These are phyloP conservation scores for Carex scoparia DNA, from an alignment of 176 grass and related monocot species.

Conservation along the genomic window DNA sequence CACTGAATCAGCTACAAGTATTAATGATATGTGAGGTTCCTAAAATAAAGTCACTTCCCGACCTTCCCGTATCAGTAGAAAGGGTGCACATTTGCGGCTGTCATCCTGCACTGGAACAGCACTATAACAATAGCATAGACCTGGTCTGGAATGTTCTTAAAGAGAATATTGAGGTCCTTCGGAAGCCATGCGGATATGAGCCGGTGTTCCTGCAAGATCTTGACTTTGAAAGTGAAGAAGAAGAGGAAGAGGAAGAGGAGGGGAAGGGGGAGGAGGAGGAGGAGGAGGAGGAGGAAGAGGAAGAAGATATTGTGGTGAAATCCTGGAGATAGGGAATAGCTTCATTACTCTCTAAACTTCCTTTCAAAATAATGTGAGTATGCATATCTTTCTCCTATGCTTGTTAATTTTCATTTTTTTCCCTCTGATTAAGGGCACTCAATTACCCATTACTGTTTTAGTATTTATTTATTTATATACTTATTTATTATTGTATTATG, in stretches of 20 bases:
- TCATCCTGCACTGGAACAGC: not conserved
- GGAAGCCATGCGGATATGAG: not conserved
- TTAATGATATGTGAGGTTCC: constrained; percentile 3
- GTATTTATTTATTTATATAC: not conserved
- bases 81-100: not conserved
- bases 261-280: not conserved
- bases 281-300: not conserved
- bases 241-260: not conserved
- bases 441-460: not conserved
- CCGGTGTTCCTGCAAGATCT: not conserved
- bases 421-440: not conserved
- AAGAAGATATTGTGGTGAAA: not conserved
- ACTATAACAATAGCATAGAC: not conserved
- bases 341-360: not conserved
- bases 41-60: not conserved
- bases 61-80: not conserved
- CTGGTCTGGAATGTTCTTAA: constrained; percentile 7
- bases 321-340: not conserved
- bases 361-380: not conserved
- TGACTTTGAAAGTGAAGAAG: not conserved
- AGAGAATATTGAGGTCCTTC: not conserved
- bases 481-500: not conserved
- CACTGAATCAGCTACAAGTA: not conserved
- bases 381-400: not conserved
- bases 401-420: not conserved